Base-by-base conservation (phyloP, 2,329 filamentous ascomycete genomes). In the Stemphylium lycopersici region DNA sequence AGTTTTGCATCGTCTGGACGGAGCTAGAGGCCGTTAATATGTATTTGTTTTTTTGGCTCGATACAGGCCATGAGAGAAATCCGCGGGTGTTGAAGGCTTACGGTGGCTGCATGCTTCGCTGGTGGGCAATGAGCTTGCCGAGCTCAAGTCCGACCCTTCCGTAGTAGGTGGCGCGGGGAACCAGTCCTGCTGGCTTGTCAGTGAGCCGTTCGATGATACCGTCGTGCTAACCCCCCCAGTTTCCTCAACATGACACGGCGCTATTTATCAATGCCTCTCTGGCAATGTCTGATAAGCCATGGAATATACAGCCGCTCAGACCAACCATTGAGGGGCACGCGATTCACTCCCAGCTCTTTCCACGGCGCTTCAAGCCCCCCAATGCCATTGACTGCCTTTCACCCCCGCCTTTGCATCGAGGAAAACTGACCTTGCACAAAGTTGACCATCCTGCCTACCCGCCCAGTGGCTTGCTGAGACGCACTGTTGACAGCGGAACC, bases 21-120 rank as follows among this genome's bases (percentile, higher is more conserved):
- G 88, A 88, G 63, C 93, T 96, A 72, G 39, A 29, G n/a, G 44
- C 55, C 56, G 58, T 71, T 44, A 73, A 60, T 52, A 37, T 57
- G n/a, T n/a, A n/a, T n/a, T n/a, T n/a, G n/a, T n/a, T n/a, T n/a
- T n/a, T 52, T 42, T 53, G 45, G 48, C 36, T 42, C 29, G 13
- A 43, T 34, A n/a, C 34, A 13, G 26, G 6, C 16, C 6, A 36
- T 20, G 16, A 22, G 16, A 22, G 20, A 15, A n/a, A 26, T 31
- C 12, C 8, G 24, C 29, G 16, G 15, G 26, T 22, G 12, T 44
- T 20, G 31, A 20, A 48, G 34, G 56, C 93, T 87, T 90, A 99
- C 95, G 95, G 95, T 80, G 91, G 92, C 74, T 84, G 82, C 92
- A 99, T 97, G 81, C 90, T 90, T 80, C 93, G 92, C 77, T 87